These are phyloP conservation scores for Huntiella abstrusa DNA, from an alignment of 2,329 filamentous ascomycete genomes.

Conservation along the genomic window DNA sequence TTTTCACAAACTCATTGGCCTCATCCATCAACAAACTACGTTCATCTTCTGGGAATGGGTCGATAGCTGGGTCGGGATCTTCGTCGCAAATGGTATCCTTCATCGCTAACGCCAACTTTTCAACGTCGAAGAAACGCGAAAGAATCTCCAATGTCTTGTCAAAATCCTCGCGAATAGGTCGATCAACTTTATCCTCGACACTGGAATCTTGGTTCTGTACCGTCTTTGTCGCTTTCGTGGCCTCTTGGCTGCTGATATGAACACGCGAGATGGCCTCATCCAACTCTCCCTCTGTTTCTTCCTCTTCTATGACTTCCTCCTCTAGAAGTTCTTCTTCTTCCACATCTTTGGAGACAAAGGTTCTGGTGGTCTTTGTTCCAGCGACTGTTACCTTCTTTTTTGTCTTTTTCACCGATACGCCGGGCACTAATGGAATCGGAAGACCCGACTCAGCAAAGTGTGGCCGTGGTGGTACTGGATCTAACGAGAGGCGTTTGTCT, in stretches of 20 bases:
- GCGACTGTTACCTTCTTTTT: neutral
- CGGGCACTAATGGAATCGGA: constrained; percentile 39
- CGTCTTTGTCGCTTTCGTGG: neutral
- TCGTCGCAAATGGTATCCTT: constrained; percentile 15
- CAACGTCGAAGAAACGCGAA: constrained; percentile 6
- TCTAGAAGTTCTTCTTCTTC: constrained; percentile 1
- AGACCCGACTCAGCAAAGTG: constrained; percentile 45
- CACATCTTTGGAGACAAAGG: neutral
- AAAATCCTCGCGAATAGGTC: constrained; percentile 6
- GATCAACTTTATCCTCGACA: neutral
- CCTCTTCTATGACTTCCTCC: neutral
- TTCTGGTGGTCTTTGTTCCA: neutral
- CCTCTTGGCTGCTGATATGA: neutral
- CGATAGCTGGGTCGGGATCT: constrained; percentile 10
- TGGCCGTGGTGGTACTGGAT: constrained; percentile 53
- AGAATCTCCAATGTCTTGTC: constrained; percentile 8
- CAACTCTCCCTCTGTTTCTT: constrained; percentile 1
- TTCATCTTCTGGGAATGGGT: neutral
- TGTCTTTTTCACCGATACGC: constrained; percentile 16
- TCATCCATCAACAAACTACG: constrained; percentile 1
- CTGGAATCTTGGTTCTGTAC: neutral
- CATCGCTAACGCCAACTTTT: constrained; percentile 9
- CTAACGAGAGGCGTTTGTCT: constrained; percentile 41
- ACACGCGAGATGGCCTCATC: neutral
- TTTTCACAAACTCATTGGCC: neutral